Evolutionary conservation across 2,329 filamentous ascomycete species (phyloP), one percentile per base, ranked within the genome.

Genomic region (Beauveria asiatica): DNA sequence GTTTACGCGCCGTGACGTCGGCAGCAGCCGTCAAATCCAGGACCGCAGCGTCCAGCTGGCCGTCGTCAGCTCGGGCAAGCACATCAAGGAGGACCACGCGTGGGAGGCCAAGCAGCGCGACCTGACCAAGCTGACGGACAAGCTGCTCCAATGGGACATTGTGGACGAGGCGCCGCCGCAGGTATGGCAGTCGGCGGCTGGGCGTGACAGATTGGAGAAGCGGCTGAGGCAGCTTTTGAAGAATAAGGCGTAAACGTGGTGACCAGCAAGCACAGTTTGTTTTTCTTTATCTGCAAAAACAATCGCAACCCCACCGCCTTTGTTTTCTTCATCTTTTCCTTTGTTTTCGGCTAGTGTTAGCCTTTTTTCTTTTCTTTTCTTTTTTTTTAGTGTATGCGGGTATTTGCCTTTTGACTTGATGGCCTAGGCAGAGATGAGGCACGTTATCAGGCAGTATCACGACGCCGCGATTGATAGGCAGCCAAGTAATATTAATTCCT

Each of bases 101-200:
- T 99, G 94, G 94, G 87, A 89, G 70, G 77, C 82, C 64, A 92
- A 91, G 72, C 94, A 99, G 77, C 81, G 89, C 66, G 92, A 96
- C 68, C 74, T 97, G 63, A 92, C 87, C 8, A 84, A 82, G 62
- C 77, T 97, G 65, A 97, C 93, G 0, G 80, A 87, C 57, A 91
- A 92, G 52, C 76, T 97, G 56, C 73, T 89, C 61, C 78, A 82
- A 44, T 99, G 93, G 92, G 91, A 96, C 72, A 83, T 96, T 57
- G 90, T 97, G 11, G 84, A 89, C 61, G 83, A 87, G 63, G 92
- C 92, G 3, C 89, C 92, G 5, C 90, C 96, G 71, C 83, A 92
- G 70, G 87, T 97, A 0, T 99, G 94, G 94, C 77, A 76, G 66
- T 90, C 87, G 3, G 72, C 80, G 2, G 82, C 92, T 52, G 93